Percentiles rank a stretch among this genome's conserved stretches.
phyloP scores from a whole-genome alignment of 306 rosid species.

The Quercus cerris region DNA sequence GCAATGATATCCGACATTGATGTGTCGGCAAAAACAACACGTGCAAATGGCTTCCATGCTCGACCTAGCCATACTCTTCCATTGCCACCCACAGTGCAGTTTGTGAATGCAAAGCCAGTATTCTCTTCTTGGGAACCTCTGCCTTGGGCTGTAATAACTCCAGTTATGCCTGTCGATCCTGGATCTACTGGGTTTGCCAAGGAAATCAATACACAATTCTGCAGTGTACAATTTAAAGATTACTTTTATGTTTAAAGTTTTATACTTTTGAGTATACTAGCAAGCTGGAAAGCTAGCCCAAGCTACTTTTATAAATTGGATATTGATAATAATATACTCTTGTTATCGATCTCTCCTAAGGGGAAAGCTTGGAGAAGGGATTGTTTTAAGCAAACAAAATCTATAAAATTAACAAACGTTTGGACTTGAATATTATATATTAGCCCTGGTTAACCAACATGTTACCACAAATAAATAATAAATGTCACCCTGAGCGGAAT shows the following conservation, averaged over 20 bases:
- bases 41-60: conserved; percentile 91
- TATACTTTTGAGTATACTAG: neutral
- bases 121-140: conserved; percentile 63
- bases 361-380: no score
- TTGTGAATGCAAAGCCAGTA: conserved; percentile 71
- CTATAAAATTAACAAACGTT: no score
- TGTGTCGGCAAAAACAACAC: conserved; percentile 61
- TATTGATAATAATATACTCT: no score
- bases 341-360: no score
- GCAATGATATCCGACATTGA: conserved; percentile 83
- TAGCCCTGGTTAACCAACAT: no score
- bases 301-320: no score
- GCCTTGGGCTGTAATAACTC: conserved; percentile 84
- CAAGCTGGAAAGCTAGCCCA: no score
- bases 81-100: conserved; percentile 64
- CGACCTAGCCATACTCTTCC: conserved; percentile 90
- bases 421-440: no score
- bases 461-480: no score
- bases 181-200: conserved; percentile 64
- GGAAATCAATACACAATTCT: conserved; percentile 69
- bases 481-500: no score
- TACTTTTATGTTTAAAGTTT: neutral
- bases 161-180: conserved; percentile 48
- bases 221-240: neutral
- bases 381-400: no score